Base-by-base conservation (phyloP, 179 eudicot species). In the Gypsophila paniculata region DNA sequence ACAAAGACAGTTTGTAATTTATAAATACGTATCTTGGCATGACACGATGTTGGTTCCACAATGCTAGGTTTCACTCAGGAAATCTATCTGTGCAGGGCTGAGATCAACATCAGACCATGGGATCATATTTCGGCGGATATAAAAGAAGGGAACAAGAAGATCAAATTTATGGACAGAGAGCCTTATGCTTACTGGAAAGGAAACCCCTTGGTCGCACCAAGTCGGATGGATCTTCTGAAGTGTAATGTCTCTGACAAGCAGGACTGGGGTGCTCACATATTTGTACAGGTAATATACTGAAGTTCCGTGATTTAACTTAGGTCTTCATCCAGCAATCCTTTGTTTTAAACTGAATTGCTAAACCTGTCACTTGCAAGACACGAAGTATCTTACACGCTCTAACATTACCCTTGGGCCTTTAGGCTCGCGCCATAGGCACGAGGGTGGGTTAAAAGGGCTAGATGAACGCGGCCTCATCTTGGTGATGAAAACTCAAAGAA, bases 181-280 rank as follows among this genome's bases (percentile, higher is more conserved):
- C 92, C 99, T 18, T 72, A 86, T 76, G 99, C 97, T 55, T 94
- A 84, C 75, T 94, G 97, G 97, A 91, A 89, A 70, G 97, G 97
- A 25, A 94, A 94, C 78, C 94, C 99, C 2, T 49, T 23, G 4
- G 90, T 89, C 52, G 88, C 91, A 48, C 80, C 74, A 29, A 83
- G 84, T 49, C 82, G 99, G 70, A 79, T 85, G 94, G 99, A 94
- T 74, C 91, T 94, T 55, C 82, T 93, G 25, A 85, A 81, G 48
- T 93, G 98, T 63, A 93, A 93, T 77, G 84, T 81, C 69, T 79
- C 96, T 6, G 91, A 85, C 42, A 75, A 84, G 74, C 84, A 89
- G 61, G 97, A 93, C 65, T 93, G 98, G 94, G 83, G 82, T 72
- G 91, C 97, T 76, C 96, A 86, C 23, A 64, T 91, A 8, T 93